A percentile compares a stretch with the other conserved stretches of the same genome.
These are phyloP conservation scores for Pythium diclinum DNA, from an alignment of 352 stramenopile genomes.

Conservation along the genomic window DNA sequence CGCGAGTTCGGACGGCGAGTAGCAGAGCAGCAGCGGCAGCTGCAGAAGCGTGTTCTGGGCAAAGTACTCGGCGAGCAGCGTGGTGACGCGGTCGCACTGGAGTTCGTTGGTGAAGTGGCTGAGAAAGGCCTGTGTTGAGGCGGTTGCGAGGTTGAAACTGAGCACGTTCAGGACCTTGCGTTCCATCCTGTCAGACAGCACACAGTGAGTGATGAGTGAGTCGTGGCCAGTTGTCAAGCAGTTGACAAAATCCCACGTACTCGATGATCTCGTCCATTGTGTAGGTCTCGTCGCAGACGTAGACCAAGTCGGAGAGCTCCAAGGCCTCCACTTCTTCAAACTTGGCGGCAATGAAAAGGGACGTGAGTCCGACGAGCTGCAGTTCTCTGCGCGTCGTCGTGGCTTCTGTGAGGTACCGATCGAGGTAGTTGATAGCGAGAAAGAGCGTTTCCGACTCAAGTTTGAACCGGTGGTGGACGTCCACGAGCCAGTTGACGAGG, in stretches of 20 bases:
- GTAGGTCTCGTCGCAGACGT: constrained; percentile 98
- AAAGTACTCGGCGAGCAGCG: constrained; percentile 55
- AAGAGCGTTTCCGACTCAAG: constrained; percentile 97
- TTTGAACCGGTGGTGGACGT: constrained; percentile 99
- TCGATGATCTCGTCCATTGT: constrained; percentile 64
- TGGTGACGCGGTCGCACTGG: constrained; percentile 35
- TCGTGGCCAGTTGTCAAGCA: constrained; percentile 49
- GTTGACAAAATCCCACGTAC: constrained; percentile 23
- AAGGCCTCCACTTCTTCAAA: constrained; percentile 99
- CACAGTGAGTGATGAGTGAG: neutral
- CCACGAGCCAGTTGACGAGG: constrained; percentile 82
- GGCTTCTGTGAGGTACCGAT: constrained; percentile 93
- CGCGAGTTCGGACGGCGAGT: constrained; percentile 48
- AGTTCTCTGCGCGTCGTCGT: constrained; percentile 92
- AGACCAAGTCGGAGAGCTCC: constrained; percentile 96
- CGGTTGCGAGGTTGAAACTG: constrained; percentile 95
- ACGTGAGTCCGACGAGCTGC: constrained; percentile 96
- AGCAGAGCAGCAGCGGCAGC: constrained; percentile 45
- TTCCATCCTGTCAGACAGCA: constrained; percentile 84
- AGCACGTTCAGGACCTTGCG: constrained; percentile 94
- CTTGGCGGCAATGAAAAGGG: constrained; percentile 97
- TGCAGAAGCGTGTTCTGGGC: constrained; percentile 56
- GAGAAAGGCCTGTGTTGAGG: constrained; percentile 94
- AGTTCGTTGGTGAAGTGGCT: constrained; percentile 91
- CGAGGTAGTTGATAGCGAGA: constrained; percentile 97